Base-by-base conservation (phyloP, 2,329 filamentous ascomycete species). In the Raffaelea ambrosiae region DNA sequence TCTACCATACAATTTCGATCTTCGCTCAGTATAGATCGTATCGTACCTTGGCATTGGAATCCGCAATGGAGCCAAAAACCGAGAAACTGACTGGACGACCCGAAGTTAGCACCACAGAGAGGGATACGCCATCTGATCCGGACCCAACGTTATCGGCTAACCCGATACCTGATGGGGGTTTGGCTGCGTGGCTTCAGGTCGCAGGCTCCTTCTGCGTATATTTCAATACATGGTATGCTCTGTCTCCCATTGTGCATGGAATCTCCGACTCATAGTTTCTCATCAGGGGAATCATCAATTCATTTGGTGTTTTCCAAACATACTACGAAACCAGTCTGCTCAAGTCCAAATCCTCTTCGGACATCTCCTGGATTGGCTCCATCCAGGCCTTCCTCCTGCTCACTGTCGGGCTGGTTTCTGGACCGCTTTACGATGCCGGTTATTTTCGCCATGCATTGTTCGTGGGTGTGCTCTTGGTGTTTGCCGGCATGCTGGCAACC, bases 331-430 rank as follows among this genome's bases (percentile, higher is more conserved):
- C 31, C 22, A 21, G 8, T 4, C 13, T 41, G 8, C 20, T 51
- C 3, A 3, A 18, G 9, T 3, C 13, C 20, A 3, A 23, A 2
- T 57, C 61, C 4, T 54, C 64, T 0, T 65, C 67, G 3, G 59
- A 62, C 14, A 63, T 75, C 20, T 66, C 72, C 1, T 76, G 72
- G 72, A 68, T 76, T 18, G 72, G 71, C 3, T 71, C 70, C 16
- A 52, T 74, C 1, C 68, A 75, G 50, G 61, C 68, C 10, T 72
- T 66, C 18, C 60, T 74, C 19, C 56, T 71, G 20, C 67, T 66
- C 44, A 57, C 64, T 14, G 57, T 65, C 31, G 70, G 69, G 0
- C 60, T 66, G 1, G 61, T 72, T 40, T 65, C 67, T 3, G 71
- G 71, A 2, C 60, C 66, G 0, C 58, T 65, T 1, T 64, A 65